Percentiles rank a stretch among this genome's conserved stretches.
Evolutionary conservation across 768 basidiomycete genomes (phyloP).

Genomic region (Erythrobasidium yunnanense): DNA sequence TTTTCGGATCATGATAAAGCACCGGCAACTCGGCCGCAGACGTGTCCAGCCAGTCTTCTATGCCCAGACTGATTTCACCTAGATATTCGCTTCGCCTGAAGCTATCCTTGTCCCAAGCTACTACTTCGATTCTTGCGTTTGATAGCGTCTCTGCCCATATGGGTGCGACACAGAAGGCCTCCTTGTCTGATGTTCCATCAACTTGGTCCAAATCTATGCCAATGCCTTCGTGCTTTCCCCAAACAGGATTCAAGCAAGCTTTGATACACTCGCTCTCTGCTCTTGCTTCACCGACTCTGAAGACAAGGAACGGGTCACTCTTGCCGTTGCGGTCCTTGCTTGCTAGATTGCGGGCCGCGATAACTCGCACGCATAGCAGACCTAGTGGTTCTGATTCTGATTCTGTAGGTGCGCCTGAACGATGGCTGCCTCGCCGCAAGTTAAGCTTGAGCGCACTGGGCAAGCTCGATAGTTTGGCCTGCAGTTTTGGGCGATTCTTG

Average conservation of each 20-base stretch:
- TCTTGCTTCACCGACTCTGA: slow-evolving; percentile 15
- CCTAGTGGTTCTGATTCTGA: slow-evolving; percentile 10
- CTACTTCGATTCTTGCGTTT: slow-evolving; percentile 53
- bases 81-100: slow-evolving; percentile 81
- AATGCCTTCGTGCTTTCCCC: slow-evolving; percentile 26
- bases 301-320: slow-evolving; percentile 29
- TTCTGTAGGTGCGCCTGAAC: not conserved
- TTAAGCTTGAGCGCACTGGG: slow-evolving; percentile 17
- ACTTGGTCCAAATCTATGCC: not conserved
- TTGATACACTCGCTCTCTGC: slow-evolving; percentile 28
- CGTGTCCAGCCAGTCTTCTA: slow-evolving; percentile 58
- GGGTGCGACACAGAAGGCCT: slow-evolving; percentile 6
- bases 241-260: slow-evolving; percentile 33
- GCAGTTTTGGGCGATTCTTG: not conserved
- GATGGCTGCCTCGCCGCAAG: not conserved
- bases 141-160: slow-evolving; percentile 27
- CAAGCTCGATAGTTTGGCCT: not conserved
- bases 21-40: slow-evolving; percentile 46
- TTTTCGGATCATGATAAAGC: slow-evolving; percentile 51
- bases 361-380: slow-evolving; percentile 27
- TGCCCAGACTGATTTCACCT: slow-evolving; percentile 65
- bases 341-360: slow-evolving; percentile 31
- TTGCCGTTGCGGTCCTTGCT: slow-evolving; percentile 37
- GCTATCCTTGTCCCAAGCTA: slow-evolving; percentile 85
- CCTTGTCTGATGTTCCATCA: not conserved